Conservation (phyloP, 2,329 filamentous ascomycete genomes). For the Colletotrichum sp. region DNA sequence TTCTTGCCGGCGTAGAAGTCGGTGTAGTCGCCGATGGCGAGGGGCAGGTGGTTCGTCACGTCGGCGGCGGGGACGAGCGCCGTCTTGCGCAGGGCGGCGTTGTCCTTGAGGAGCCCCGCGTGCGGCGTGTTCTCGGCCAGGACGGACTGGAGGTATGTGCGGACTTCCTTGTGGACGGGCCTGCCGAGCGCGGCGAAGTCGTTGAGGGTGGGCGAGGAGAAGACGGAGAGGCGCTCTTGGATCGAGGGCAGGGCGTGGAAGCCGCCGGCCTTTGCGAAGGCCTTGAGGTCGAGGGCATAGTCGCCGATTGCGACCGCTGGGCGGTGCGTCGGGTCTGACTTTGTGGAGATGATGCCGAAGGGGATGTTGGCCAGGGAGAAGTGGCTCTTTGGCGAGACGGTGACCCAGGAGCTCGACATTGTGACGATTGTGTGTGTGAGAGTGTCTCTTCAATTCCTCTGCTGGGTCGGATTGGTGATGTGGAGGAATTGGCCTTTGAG, state of each 20-base stretch:
- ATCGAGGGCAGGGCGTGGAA: conserved; percentile 35
- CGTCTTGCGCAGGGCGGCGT: conserved; percentile 31
- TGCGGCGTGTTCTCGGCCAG: conserved; percentile 57
- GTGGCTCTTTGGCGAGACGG: conserved; percentile 37
- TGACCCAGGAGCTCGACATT: conserved; percentile 27
- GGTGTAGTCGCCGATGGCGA: conserved; percentile 82
- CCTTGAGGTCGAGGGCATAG: conserved; percentile 71
- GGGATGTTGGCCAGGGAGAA: conserved; percentile 84
- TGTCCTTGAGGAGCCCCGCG: conserved; percentile 37
- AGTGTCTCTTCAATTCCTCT: background rate
- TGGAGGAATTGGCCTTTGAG: background rate
- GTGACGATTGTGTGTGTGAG: background rate
- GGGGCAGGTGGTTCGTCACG: conserved; percentile 72
- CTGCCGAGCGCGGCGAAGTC: conserved; percentile 74
- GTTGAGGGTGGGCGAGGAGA: conserved; percentile 63
- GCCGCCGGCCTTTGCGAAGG: conserved; percentile 54
- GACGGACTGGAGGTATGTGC: conserved; percentile 69
- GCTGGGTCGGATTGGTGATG: background rate
- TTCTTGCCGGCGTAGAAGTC: conserved; percentile 84
- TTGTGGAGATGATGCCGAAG: conserved; percentile 79
- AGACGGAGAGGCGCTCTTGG: conserved; percentile 24
- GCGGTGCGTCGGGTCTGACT: conserved; percentile 58
- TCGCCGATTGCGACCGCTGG: conserved; percentile 76
- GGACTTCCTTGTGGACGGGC: conserved; percentile 70
- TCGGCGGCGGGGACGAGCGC: conserved; percentile 38